Base-by-base conservation (phyloP, 306 rosid species). In the Vigna mungo region DNA sequence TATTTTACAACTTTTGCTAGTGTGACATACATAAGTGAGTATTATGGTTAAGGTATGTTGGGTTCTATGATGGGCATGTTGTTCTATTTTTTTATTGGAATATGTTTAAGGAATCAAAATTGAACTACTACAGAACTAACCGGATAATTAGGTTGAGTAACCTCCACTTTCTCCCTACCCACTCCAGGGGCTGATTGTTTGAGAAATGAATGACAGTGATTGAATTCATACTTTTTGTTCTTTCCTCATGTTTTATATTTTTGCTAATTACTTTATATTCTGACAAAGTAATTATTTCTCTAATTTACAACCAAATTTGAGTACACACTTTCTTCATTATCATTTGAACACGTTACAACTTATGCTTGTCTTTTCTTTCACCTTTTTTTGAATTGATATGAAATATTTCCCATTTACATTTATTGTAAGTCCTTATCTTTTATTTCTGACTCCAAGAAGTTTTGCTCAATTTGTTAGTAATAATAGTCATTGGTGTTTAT, bases 1-100 rank as follows among this genome's bases (percentile, higher is more conserved):
- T 91, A 39, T 87, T 87, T 54, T 85, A 85, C 74, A 89, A 48
- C 15, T 27, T n/a, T n/a, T 51, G 23, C 67, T 68, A 16, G 4
- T 62, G 71, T 68, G 75, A 67, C 56, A 55, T 65, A 66, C 70
- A 15, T 2, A 27, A 56, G 56, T 46, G 68, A 74, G 71, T 56
- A 56, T 39, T 46, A 51, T 30, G 27, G 27, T 25, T 25, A 25
- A 25, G 27, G 27, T 25, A 25, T 2, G 27, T 25, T 25, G 27
- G 27, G 27, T 25, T 25, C 27, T 25, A 25, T 23, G 27, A 23
- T 23, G 27, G 27, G 27, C 1, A 23, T 23, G 27, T 23, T 23
- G 3, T 23, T 23, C 27, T 23, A 23, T 20, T 20, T 20, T 25
- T 25, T 25, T 25, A 25, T 25, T 25, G 27, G 27, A 25, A 25